Evolutionary conservation across 2,329 filamentous ascomycete genomes (phyloP), one percentile per base, ranked within the genome.

Genomic region (Fusarium annulatum): DNA sequence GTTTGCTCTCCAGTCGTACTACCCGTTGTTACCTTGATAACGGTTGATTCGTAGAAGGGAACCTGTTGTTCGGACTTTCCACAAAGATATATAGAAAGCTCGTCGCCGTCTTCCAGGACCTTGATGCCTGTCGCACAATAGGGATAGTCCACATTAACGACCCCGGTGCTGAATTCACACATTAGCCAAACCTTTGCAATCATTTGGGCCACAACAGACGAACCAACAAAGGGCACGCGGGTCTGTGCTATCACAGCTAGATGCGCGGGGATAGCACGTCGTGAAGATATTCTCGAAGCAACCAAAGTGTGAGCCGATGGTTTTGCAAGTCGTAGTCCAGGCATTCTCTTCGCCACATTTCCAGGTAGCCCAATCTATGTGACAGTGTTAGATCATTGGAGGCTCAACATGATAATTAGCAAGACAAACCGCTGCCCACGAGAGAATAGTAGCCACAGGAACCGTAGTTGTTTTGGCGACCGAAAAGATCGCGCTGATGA

Each of bases 401-500:
- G 15, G 28, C 46, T 18, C 5, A 12, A 18, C 0, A 18, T 12
- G 6, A 18, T n/a, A 3, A 12, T 4, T 7, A n/a, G 7, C 0
- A n/a, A 30, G 19, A 49, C 19, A n/a, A 49, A n/a, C 46, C 46
- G 10, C 9, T n/a, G 21, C 10, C 14, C 4, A 5, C 6, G 46
- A 49, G 9, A 18, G 46, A 49, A 49, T n/a, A 49, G 21, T 49
- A 49, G 28, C 46, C 46, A 6, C 28, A 49, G 46, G 28, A 33
- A n/a, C 3, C 28, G 46, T 33, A 49, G 28, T n/a, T 33, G 15
- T n/a, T 49, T n/a, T 49, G 28, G 28, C 46, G 46, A 9, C 46
- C 46, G 7, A 33, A 33, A n/a, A 33, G 46, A n/a, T 49, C 46
- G 14, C 46, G 46, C 28, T 49, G 46, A 49, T 33, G 2, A 18